Conservation (phyloP, 2,329 filamentous ascomycete species). For the Fusarium xylarioides region DNA sequence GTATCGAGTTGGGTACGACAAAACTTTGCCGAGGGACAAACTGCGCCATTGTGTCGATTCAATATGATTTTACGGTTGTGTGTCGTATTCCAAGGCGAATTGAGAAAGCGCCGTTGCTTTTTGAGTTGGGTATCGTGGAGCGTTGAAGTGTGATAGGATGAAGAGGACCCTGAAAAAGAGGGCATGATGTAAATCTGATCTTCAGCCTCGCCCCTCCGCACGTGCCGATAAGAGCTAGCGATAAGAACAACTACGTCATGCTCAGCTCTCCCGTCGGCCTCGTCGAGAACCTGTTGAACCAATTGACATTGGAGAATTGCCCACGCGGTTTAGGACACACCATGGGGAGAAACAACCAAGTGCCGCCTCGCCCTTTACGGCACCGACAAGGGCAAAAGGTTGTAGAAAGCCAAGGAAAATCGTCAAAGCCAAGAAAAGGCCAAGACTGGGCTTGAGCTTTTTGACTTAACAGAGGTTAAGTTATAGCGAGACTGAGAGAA, state of each 20-base stretch:
- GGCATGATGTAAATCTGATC: conserved; percentile 6
- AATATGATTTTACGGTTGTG: neutral
- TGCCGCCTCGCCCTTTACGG: conserved; percentile 1
- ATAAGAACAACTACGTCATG: conserved; percentile 31
- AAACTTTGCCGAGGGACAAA: conserved; percentile 82
- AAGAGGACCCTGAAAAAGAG: conserved; percentile 16
- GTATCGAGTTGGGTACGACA: conserved; percentile 75
- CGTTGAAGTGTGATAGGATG: neutral
- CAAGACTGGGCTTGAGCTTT: conserved; percentile 2
- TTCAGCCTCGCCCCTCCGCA: conserved; percentile 27
- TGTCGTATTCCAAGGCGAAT: neutral
- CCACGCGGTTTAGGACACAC: conserved; percentile 25
- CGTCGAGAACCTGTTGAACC: conserved; percentile 28
- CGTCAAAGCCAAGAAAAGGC: conserved; percentile 14
- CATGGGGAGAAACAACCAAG: neutral
- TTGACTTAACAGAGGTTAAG: neutral
- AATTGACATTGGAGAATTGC: conserved; percentile 27
- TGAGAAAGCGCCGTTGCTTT: neutral
- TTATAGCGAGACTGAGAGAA: neutral
- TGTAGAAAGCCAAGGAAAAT: conserved; percentile 8
- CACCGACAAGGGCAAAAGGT: neutral
- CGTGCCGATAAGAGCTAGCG: conserved; percentile 27
- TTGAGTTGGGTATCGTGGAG: neutral
- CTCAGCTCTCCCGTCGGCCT: neutral
- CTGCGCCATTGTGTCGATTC: conserved; percentile 40